phyloP scores from a whole-genome alignment of 768 basidiomycete species.

The Pisolithus orientalis region DNA sequence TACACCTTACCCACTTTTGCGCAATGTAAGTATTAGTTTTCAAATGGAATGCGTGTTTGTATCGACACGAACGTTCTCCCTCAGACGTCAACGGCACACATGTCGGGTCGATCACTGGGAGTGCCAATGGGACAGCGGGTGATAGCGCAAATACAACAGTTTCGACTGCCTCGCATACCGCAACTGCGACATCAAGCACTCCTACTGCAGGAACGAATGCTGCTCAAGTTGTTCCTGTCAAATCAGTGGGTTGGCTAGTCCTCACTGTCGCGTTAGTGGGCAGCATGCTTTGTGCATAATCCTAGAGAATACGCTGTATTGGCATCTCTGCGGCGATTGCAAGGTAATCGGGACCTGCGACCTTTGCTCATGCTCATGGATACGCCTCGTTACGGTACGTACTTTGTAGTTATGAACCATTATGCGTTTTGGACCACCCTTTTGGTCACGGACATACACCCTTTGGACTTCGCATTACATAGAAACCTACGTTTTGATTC shows the following conservation, averaged over 20 bases:
- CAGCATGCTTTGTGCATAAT: neutral
- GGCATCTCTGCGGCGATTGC: neutral
- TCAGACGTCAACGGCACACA: neutral
- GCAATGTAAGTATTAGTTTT: slow-evolving; percentile 4
- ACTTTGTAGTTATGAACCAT: too few species aligned
- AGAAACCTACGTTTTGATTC: too few species aligned
- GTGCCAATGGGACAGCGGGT: neutral
- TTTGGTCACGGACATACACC: too few species aligned
- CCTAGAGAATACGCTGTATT: neutral
- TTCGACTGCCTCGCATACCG: neutral
- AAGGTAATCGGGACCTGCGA: too few species aligned
- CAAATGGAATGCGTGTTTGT: neutral
- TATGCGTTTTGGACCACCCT: too few species aligned
- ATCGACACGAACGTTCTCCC: neutral
- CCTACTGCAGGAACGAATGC: neutral
- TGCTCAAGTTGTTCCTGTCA: neutral
- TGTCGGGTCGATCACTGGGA: neutral
- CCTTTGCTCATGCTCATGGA: too few species aligned
- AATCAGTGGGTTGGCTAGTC: neutral
- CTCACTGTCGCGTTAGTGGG: neutral
- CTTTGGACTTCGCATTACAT: too few species aligned
- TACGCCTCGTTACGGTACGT: too few species aligned
- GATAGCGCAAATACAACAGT: neutral
- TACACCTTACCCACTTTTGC: slow-evolving; percentile 27
- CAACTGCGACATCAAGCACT: neutral